Percentiles rank a stretch among this genome's conserved stretches.
phyloP scores from a whole-genome alignment of 768 basidiomycete genomes.

The Pisolithus marmoratus region DNA sequence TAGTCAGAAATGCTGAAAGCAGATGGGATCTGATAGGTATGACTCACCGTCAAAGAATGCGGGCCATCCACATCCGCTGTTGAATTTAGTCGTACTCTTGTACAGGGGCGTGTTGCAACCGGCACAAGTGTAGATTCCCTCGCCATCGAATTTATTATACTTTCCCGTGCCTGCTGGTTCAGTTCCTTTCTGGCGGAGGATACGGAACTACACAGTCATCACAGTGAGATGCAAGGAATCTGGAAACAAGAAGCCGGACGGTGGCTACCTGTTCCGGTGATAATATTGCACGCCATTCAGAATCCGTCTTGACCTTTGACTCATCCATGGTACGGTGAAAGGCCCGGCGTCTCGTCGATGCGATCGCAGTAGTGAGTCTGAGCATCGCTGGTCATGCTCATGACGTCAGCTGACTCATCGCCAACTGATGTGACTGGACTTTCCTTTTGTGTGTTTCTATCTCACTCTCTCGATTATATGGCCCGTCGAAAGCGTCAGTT shows the following conservation, averaged over 20 bases:
- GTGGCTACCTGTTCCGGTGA: constrained; percentile 70
- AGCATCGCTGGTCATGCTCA: neutral
- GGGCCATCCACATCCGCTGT: constrained; percentile 96
- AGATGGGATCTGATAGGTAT: neutral
- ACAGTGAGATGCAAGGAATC: neutral
- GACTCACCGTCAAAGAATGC: constrained; percentile 85
- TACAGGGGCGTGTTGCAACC: constrained; percentile 82
- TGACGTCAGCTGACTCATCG: neutral
- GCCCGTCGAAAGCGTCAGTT: constrained; percentile 70
- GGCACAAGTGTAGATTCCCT: constrained; percentile 73
- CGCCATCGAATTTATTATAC: constrained; percentile 61
- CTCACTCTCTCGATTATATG: constrained; percentile 52
- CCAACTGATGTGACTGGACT: neutral
- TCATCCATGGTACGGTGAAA: constrained; percentile 15
- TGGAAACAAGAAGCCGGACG: neutral
- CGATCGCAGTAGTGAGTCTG: too few relatives aligned
- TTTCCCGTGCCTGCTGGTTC: constrained; percentile 73
- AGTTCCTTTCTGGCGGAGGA: constrained; percentile 85
- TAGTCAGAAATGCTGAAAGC: constrained; percentile 1
- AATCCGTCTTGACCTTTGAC: constrained; percentile 48
- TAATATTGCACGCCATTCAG: constrained; percentile 81
- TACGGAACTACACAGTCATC: constrained; percentile 57
- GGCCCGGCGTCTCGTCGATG: too few relatives aligned
- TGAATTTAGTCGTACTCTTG: constrained; percentile 85
- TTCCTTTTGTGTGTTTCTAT: too few relatives aligned